Percentiles rank a stretch among this genome's conserved stretches.
These are phyloP conservation scores for Penicillium steckii DNA, from an alignment of 495 filamentous ascomycete species.

Conservation along the genomic window DNA sequence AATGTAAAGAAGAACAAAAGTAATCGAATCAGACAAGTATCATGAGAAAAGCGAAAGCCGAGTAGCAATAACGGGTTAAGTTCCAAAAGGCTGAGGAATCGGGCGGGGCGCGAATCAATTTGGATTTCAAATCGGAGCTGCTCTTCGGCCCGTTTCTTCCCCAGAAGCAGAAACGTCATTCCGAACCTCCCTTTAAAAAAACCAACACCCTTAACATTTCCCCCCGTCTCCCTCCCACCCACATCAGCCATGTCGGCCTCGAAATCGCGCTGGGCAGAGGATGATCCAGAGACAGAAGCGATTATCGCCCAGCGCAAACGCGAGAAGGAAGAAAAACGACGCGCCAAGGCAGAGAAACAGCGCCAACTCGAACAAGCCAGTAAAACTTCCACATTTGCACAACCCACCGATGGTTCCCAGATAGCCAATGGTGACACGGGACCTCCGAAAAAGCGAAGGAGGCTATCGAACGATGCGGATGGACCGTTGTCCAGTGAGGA, in stretches of 20 bases:
- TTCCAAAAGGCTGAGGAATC: conserved; percentile 6
- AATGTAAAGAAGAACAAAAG: neutral
- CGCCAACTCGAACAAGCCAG: conserved; percentile 63
- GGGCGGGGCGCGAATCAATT: conserved; percentile 33
- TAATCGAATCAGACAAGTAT: neutral
- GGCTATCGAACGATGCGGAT: conserved; percentile 45
- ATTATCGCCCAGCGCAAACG: conserved; percentile 69
- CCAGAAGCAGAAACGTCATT: conserved; percentile 33
- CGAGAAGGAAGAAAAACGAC: conserved; percentile 89
- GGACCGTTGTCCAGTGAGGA: conserved; percentile 27
- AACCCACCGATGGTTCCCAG: conserved; percentile 14
- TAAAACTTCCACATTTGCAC: conserved; percentile 28
- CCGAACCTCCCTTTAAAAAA: conserved; percentile 7
- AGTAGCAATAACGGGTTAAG: too few species aligned
- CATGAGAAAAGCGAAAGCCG: neutral
- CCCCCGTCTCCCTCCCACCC: neutral
- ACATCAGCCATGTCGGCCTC: conserved; percentile 59
- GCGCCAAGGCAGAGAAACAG: conserved; percentile 80
- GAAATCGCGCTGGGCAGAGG: conserved; percentile 86
- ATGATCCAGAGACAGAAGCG: conserved; percentile 66
- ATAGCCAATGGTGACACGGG: conserved; percentile 23
- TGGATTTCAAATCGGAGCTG: conserved; percentile 38
- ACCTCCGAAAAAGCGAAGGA: conserved; percentile 44
- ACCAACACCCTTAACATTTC: neutral
- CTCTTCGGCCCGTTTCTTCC: conserved; percentile 26